phyloP scores from a whole-genome alignment of 2,329 filamentous ascomycete genomes.

The Sporothrix pallida region DNA sequence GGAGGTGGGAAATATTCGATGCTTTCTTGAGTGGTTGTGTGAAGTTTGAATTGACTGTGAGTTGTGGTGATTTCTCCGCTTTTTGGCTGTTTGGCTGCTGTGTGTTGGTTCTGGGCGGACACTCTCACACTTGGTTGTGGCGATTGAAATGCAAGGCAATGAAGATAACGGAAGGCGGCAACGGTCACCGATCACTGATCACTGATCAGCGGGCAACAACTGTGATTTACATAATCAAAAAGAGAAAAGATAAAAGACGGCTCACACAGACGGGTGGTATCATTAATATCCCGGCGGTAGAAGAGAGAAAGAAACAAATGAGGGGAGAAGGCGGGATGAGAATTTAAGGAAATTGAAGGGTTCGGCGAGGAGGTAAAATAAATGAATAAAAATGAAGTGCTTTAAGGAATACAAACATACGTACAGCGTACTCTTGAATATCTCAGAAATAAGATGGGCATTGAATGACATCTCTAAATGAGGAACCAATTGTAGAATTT shows the following conservation, averaged over 20 bases:
- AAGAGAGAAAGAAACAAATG: neutral
- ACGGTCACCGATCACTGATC: too few species aligned
- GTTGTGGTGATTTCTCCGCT: constrained; percentile 13
- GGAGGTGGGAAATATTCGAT: neutral
- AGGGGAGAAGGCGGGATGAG: neutral
- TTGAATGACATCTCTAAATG: too few species aligned
- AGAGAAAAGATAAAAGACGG: neutral
- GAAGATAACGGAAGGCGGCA: neutral
- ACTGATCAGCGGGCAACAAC: too few species aligned
- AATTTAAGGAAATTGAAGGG: neutral
- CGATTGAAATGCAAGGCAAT: neutral
- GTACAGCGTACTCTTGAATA: too few species aligned
- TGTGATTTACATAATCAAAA: too few species aligned
- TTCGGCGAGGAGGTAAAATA: neutral
- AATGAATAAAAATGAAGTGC: neutral
- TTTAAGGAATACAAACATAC: neutral
- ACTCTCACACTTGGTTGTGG: too few species aligned
- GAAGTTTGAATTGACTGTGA: neutral
- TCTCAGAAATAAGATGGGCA: too few species aligned
- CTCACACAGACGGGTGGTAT: neutral
- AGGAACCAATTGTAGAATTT: too few species aligned
- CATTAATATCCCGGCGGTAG: constrained; percentile 9
- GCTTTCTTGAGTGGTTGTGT: neutral
- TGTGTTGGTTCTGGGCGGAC: neutral
- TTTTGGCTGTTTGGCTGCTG: neutral